These are phyloP conservation scores for Fusarium odoratissimum DNA, from an alignment of 2,329 filamentous ascomycete genomes.

Conservation along the genomic window DNA sequence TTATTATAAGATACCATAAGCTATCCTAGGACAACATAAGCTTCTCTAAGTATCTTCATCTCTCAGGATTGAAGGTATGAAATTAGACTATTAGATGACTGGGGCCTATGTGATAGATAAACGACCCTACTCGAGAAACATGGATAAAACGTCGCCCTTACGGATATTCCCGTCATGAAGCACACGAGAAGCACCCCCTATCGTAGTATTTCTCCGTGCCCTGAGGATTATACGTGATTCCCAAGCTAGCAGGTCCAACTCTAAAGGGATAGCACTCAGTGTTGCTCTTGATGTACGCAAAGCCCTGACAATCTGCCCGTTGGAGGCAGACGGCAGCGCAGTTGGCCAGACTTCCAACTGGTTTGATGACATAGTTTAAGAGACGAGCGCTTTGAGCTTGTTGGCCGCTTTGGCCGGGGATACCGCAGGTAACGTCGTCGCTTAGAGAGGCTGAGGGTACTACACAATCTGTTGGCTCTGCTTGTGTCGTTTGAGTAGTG, in stretches of 20 bases:
- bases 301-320: constrained; percentile 24
- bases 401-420: constrained; percentile 27
- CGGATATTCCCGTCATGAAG: neutral
- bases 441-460: constrained; percentile 13
- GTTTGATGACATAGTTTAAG: constrained; percentile 20
- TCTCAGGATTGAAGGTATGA: neutral
- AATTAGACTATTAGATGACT: neutral
- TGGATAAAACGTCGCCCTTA: neutral
- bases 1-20: no score
- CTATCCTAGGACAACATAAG: neutral
- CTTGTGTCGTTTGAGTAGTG: neutral
- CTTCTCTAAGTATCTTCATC: neutral
- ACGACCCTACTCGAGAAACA: neutral
- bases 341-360: constrained; percentile 26
- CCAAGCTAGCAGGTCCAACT: constrained; percentile 11
- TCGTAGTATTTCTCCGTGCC: constrained; percentile 26
- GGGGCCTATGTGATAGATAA: no score
- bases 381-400: constrained; percentile 25
- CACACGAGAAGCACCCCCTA: constrained; percentile 29
- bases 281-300: constrained; percentile 21
- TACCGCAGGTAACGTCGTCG: constrained; percentile 31
- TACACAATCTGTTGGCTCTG: constrained; percentile 19
- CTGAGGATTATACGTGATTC: constrained; percentile 19
- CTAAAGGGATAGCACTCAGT: constrained; percentile 25
- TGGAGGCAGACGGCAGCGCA: constrained; percentile 31